phyloP scores from a whole-genome alignment of 208 protist genomes.

The Acanthamoeba triangularis region DNA sequence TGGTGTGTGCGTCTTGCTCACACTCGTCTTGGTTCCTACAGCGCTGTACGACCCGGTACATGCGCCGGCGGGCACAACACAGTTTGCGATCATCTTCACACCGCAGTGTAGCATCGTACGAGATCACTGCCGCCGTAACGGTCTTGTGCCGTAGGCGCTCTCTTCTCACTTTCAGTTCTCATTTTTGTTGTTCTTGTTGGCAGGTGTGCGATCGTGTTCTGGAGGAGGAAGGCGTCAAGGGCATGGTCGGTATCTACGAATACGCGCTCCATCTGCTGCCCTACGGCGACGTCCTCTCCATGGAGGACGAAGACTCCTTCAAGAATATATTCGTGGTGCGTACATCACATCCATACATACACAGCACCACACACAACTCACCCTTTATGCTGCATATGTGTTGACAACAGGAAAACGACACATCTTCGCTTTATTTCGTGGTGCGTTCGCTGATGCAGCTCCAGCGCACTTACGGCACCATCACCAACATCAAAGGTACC shows the following conservation, averaged over 20 bases:
- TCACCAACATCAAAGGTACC: constrained; percentile 21
- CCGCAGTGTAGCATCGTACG: constrained; percentile 13
- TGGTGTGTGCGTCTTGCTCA: neutral
- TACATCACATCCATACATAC: too few relatives aligned
- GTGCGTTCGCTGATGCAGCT: constrained; percentile 33
- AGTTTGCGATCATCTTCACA: constrained; percentile 24
- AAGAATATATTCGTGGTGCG: neutral
- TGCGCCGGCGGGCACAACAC: neutral
- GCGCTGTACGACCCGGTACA: neutral
- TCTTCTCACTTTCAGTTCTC: neutral
- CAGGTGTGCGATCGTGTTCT: constrained; percentile 32
- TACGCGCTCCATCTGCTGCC: constrained; percentile 26
- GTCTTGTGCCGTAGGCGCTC: too few relatives aligned
- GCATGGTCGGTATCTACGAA: constrained; percentile 38
- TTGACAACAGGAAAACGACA: constrained; percentile 36
- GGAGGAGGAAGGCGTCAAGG: constrained; percentile 17
- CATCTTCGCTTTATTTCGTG: neutral
- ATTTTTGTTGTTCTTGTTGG: neutral
- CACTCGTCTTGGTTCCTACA: neutral
- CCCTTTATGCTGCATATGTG: neutral
- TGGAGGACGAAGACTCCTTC: constrained; percentile 3
- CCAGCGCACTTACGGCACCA: constrained; percentile 5
- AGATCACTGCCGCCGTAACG: neutral
- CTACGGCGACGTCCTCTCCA: constrained; percentile 4
- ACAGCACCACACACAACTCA: neutral